Base-by-base conservation (phyloP, 75 land plant genomes). In the Cunninghamia lanceolata region DNA sequence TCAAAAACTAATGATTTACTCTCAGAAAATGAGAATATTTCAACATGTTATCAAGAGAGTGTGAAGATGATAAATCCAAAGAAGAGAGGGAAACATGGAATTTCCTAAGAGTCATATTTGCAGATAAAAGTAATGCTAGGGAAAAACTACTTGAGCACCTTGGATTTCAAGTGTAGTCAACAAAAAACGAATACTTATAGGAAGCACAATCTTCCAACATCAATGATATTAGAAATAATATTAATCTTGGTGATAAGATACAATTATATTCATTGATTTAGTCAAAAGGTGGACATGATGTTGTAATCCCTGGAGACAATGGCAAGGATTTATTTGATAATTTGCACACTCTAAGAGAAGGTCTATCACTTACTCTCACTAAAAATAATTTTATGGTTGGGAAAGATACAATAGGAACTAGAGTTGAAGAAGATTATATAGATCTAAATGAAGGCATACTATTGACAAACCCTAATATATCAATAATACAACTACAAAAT, bases 291-390 rank as follows among this genome's bases (percentile, higher is more conserved):
- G 88, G 81, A 45, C 83, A 88, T 36, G 83, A 74, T n/a, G 85
- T 74, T 38, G 0, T 82, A 42, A 88, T 86, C 68, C 56, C 90
- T 35, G 19, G 85, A 78, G 99, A 96, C 85, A 94, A 96, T 89
- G 99, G 96, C 43, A 97, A 96, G 40, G 98, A 96, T 83, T 98
- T 98, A 86, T 98, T 98, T 85, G 94, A 98, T 87, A 98, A 94
- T 87, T 93, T 95, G 85, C 90, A 94, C 17, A 93, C 92, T 73
- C 94, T 96, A 28, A 90, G 88, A 88, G 95, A 91, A 84, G 92
- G 90, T 59, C 87, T 88, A 34, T 90, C 91, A 78, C 78, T 89
- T 35, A 82, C 95, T 45, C 35, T 85, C 74, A 85, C 84, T 86
- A 87, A n/a, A 42, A 85, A 93, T 83, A 83, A 80, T 59, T 78